A percentile compares a stretch with the other conserved stretches of the same genome.
These are phyloP conservation scores for Populus hybrid DNA, from an alignment of 441 rosid genomes.

Conservation along the genomic window DNA sequence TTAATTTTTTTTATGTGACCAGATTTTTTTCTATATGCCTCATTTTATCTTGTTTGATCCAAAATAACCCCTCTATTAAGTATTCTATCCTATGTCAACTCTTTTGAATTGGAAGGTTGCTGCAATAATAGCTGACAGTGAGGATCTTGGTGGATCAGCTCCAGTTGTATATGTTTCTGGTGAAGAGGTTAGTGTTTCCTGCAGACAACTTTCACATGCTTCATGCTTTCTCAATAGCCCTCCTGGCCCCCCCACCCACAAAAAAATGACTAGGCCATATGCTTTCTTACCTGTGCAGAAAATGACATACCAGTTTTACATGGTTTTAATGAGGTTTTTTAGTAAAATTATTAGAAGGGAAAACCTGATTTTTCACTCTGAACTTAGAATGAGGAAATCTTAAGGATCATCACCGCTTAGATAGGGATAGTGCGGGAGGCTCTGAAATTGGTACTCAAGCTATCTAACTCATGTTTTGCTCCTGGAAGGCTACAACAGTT, in stretches of 20 bases:
- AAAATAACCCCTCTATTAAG: constrained; percentile 1
- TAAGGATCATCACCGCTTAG: background rate
- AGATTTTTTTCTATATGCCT: background rate
- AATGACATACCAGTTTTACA: background rate
- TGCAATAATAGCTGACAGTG: constrained; percentile 63
- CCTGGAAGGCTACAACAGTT: constrained; percentile 6
- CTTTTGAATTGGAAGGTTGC: constrained; percentile 59
- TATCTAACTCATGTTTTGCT: background rate
- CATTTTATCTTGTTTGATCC: background rate
- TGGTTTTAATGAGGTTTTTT: background rate
- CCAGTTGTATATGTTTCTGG: constrained; percentile 92
- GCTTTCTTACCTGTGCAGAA: background rate
- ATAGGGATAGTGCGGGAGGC: background rate
- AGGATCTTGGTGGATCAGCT: constrained; percentile 45
- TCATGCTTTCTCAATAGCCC: background rate
- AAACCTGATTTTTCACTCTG: background rate
- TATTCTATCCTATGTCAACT: constrained; percentile 23
- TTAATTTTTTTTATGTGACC: constrained; percentile 1
- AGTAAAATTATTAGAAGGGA: background rate
- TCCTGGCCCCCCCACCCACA: background rate
- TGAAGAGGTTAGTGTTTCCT: constrained; percentile 67
- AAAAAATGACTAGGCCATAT: background rate
- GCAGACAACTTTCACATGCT: background rate
- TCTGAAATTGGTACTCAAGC: background rate
- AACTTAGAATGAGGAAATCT: background rate